A percentile compares a stretch with the other conserved stretches of the same genome.
phyloP scores from a whole-genome alignment of 352 stramenopile genomes.

The Blastocystis sp. region DNA sequence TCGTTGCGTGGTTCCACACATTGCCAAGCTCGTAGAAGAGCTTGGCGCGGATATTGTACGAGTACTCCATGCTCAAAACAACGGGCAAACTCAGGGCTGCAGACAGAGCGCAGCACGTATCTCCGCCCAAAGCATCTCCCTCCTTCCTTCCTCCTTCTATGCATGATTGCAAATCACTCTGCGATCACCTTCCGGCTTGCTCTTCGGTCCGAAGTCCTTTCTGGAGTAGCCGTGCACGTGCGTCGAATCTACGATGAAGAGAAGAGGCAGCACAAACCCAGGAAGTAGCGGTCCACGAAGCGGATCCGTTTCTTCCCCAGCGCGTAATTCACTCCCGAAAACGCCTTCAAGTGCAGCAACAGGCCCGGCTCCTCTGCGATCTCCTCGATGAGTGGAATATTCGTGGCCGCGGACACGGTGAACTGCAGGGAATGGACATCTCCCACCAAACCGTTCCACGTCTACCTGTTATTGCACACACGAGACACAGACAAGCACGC shows the following conservation, averaged over 20 bases:
- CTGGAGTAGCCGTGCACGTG: slow-evolving; percentile 1
- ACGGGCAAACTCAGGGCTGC: background rate
- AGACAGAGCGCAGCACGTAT: background rate
- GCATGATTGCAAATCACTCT: background rate
- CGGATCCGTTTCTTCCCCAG: slow-evolving; percentile 12
- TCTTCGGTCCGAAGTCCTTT: slow-evolving; percentile 28
- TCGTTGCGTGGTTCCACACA: slow-evolving; percentile 50
- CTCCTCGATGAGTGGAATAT: background rate
- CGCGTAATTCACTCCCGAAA: background rate
- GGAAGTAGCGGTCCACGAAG: slow-evolving; percentile 50
- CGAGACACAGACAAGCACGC: background rate
- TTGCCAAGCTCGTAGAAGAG: slow-evolving; percentile 61
- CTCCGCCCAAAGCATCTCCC: slow-evolving; percentile 53
- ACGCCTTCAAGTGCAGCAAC: slow-evolving; percentile 11
- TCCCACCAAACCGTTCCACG: slow-evolving; percentile 48
- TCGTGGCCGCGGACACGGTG: background rate
- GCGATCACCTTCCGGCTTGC: slow-evolving; percentile 1
- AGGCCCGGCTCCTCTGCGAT: slow-evolving; percentile 1
- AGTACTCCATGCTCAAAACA: slow-evolving; percentile 27
- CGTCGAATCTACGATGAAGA: background rate
- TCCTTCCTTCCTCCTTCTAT: slow-evolving; percentile 53
- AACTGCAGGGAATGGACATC: slow-evolving; percentile 23
- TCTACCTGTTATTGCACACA: background rate
- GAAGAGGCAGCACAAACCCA: background rate
- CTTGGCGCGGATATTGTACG: slow-evolving; percentile 5